Conservation (phyloP, 148 eudicot genomes). For the Nyssa sinensis region DNA sequence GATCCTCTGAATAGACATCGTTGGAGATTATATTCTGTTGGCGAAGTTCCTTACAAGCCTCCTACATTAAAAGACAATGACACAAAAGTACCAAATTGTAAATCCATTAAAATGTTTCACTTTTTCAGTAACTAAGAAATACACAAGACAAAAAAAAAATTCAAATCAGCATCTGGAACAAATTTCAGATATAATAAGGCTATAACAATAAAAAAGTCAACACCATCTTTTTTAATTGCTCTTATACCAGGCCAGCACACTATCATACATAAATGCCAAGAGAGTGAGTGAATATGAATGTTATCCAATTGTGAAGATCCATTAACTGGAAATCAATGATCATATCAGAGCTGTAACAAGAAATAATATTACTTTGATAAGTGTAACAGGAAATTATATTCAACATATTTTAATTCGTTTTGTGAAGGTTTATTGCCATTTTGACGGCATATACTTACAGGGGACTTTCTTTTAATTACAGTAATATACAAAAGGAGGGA, state of each 20-base stretch:
- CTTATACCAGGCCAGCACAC: neutral
- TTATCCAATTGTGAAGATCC: neutral
- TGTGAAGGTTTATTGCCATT: no score
- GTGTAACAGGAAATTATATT: no score
- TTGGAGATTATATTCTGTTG: slow-evolving; percentile 23
- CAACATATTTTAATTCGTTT: neutral
- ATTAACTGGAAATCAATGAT: neutral
- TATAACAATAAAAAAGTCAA: neutral
- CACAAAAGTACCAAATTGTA: neutral
- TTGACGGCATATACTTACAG: neutral
- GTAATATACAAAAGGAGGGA: neutral
- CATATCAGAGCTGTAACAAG: neutral
- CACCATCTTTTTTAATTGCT: neutral
- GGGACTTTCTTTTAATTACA: neutral
- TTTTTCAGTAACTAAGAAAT: neutral
- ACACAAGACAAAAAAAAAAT: neutral
- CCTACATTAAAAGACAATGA: slow-evolving; percentile 31
- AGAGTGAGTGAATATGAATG: neutral
- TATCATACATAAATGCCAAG: neutral
- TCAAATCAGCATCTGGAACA: neutral
- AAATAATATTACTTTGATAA: no score
- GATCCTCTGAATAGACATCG: slow-evolving; percentile 29
- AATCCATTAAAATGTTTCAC: neutral
- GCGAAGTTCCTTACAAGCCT: slow-evolving; percentile 39
- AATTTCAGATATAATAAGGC: neutral